Conservation (phyloP, 2,329 filamentous ascomycete genomes). For the Fragosphaeria purpurea region DNA sequence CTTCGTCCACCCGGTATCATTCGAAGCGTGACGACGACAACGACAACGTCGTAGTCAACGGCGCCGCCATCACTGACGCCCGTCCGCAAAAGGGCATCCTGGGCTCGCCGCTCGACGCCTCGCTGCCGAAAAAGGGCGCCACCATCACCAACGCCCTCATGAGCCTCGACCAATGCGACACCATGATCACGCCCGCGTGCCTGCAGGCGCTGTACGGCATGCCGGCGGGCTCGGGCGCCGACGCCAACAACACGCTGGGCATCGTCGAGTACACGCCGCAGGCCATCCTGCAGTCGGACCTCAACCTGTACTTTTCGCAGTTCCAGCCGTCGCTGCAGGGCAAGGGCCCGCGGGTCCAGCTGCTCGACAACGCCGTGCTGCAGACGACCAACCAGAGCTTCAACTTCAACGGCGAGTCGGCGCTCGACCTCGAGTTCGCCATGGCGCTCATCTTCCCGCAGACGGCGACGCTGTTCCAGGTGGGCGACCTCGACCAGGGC, state of each 20-base stretch:
- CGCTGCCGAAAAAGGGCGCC: slow-evolving; percentile 22
- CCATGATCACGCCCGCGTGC: slow-evolving; percentile 47
- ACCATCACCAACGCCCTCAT: slow-evolving; percentile 21
- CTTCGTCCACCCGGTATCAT: slow-evolving; percentile 5
- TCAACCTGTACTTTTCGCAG: slow-evolving; percentile 37
- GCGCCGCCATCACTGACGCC: not conserved
- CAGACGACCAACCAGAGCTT: slow-evolving; percentile 25
- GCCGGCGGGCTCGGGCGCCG: slow-evolving; percentile 25
- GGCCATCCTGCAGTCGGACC: slow-evolving; percentile 39
- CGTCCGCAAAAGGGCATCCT: slow-evolving; percentile 18
- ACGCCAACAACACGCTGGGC: slow-evolving; percentile 37
- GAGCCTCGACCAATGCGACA: slow-evolving; percentile 33
- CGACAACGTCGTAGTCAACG: too few relatives aligned
- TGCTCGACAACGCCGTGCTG: slow-evolving; percentile 25
- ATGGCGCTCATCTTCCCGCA: slow-evolving; percentile 40
- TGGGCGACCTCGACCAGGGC: slow-evolving; percentile 26
- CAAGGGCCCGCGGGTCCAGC: slow-evolving; percentile 25
- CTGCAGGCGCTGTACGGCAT: slow-evolving; percentile 38
- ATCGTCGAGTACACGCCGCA: slow-evolving; percentile 46
- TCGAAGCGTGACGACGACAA: not conserved
- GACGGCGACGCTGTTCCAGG: slow-evolving; percentile 37
- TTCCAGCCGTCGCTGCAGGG: slow-evolving; percentile 31
- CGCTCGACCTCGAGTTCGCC: slow-evolving; percentile 29
- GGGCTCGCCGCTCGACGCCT: slow-evolving; percentile 16
- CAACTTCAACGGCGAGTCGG: slow-evolving; percentile 28